Evolutionary conservation across 257 asterid species (phyloP).

Genomic region (Eucommia ulmoides): DNA sequence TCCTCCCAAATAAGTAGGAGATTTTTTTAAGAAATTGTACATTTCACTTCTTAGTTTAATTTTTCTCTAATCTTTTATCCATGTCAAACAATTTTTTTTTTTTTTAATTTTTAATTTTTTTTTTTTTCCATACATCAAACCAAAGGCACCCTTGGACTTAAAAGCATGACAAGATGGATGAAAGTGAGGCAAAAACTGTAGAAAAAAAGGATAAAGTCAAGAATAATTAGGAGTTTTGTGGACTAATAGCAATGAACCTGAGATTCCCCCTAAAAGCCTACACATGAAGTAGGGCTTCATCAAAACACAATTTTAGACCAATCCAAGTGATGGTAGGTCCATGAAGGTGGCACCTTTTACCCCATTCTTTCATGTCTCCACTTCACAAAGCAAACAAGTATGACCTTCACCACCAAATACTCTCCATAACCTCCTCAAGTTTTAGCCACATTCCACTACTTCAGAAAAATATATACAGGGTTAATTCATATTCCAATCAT

Average conservation of each 20-base stretch:
- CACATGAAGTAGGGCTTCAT: too few species aligned
- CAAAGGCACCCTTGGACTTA: too few species aligned
- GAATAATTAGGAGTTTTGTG: conserved; percentile 6
- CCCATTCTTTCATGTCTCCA: conserved; percentile 56
- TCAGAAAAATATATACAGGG: too few species aligned
- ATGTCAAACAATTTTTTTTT: too few species aligned
- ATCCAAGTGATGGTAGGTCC: conserved; percentile 37
- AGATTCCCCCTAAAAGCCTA: too few species aligned
- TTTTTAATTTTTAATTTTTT: too few species aligned
- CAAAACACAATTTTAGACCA: conserved; percentile 12
- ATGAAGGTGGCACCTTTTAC: conserved; percentile 46
- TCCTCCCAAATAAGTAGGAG: too few species aligned
- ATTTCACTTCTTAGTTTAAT: too few species aligned
- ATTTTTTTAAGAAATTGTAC: too few species aligned
- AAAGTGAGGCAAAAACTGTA: conserved; percentile 13
- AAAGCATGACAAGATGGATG: conserved; percentile 48
- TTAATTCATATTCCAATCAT: too few species aligned
- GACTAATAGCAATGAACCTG: conserved; percentile 21
- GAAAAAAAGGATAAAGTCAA: background rate
- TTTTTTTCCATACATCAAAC: conserved; percentile 16
- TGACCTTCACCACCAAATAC: conserved; percentile 27
- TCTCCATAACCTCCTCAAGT: conserved; percentile 17
- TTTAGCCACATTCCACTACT: background rate
- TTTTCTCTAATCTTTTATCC: too few species aligned
- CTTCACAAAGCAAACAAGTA: conserved; percentile 14